Evolutionary conservation across 176 grass and related monocot species (phyloP), one percentile per base, ranked within the genome.

Genomic region (Hordeum marinum): DNA sequence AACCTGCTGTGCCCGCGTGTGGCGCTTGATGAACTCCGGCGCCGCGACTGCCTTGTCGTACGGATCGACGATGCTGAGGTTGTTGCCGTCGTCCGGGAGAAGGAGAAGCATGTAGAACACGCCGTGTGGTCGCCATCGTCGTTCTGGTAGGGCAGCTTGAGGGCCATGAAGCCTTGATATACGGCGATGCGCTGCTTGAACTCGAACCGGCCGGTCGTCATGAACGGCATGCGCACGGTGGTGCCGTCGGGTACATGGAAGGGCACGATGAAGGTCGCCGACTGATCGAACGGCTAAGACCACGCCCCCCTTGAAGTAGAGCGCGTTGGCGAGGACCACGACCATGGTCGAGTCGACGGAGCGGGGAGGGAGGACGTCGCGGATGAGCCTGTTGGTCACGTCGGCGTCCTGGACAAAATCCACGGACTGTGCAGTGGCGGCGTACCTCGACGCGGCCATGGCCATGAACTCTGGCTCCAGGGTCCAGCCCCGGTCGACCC

Each of bases 1-100:
- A 14, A 68, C 76, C 76, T 68, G 10, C 17, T 6, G 55, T 23
- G 2, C 17, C 42, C 55, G 81, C 40, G 75, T 84, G 74, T 88
- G 74, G 7, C 20, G 18, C 74, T 18, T 32, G 41, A 88, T 72
- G 54, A 88, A 88, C 4, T 24, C 86, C 55, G 81, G 81, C 57
- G 75, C 42, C 11, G 81, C 39, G 0, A 25, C 55, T 3, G 57
- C 86, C 65, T 52, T 27, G 11, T 65, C 75, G 65, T 84, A 88
- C 11, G 84, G 55, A 31, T 74, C 43, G 10, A 21, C 35, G 20
- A 70, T 3, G 7, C 65, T 40, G 12, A 11, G 66, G 6, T 1
- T 2, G 18, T 0, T 0, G 17, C 17, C 9, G 4, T 63, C 26
- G 10, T 70, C 67, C 36, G 67, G 67, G 36, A 70, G 67, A 70